Evolutionary conservation across 2,329 filamentous ascomycete species (phyloP).

Genomic region (Fusarium sp.): DNA sequence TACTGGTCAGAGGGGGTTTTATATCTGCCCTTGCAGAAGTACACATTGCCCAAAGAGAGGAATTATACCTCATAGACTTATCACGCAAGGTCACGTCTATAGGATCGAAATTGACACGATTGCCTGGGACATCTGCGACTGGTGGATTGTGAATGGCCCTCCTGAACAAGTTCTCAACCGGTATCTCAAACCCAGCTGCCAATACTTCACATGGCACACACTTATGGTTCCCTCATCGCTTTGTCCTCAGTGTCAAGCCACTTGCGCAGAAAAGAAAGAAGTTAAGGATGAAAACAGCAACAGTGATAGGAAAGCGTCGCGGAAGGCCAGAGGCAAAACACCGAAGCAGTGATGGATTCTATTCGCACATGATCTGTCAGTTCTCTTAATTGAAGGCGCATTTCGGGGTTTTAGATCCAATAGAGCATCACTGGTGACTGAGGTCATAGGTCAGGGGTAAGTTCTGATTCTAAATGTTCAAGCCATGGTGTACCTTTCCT

Average conservation of each 20-base stretch:
- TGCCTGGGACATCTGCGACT: slow-evolving; percentile 44
- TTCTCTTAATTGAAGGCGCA: background rate
- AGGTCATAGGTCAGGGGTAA: background rate
- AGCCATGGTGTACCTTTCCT: background rate
- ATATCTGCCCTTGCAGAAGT: slow-evolving; percentile 44
- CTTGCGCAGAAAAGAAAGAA: slow-evolving; percentile 21
- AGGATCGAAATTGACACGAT: slow-evolving; percentile 39
- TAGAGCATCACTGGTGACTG: background rate
- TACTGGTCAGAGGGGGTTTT: slow-evolving; percentile 43
- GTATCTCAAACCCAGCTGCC: slow-evolving; percentile 43
- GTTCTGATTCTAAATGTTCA: background rate
- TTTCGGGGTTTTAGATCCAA: background rate
- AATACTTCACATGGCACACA: slow-evolving; percentile 40
- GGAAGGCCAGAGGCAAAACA: background rate
- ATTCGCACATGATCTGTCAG: background rate
- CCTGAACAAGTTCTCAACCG: slow-evolving; percentile 46
- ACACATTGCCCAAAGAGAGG: slow-evolving; percentile 34
- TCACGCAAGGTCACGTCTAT: slow-evolving; percentile 39
- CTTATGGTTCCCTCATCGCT: slow-evolving; percentile 28
- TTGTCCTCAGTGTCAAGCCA: slow-evolving; percentile 31
- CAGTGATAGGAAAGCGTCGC: slow-evolving; percentile 12
- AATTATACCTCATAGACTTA: slow-evolving; percentile 30
- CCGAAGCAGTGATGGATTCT: background rate
- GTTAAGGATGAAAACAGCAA: background rate
- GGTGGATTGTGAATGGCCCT: slow-evolving; percentile 45